phyloP scores from a whole-genome alignment of 1,139 yeast species.

The Protomyces pachydermus region DNA sequence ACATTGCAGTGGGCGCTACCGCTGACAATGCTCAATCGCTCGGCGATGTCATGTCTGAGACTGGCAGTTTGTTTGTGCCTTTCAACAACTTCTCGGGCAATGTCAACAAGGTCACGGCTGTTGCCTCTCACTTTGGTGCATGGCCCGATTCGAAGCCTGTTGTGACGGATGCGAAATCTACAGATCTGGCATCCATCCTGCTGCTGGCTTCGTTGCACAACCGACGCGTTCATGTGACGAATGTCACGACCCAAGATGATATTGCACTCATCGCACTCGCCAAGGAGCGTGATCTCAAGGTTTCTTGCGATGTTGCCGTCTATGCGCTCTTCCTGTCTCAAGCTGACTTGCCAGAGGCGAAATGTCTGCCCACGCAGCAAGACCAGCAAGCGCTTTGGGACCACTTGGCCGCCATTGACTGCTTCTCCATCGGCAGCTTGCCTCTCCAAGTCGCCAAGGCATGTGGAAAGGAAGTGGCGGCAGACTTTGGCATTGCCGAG shows the following conservation, averaged over 20 bases:
- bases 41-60: slow-evolving; percentile 58
- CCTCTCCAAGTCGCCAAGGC: slow-evolving; percentile 70
- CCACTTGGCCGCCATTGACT: slow-evolving; percentile 65
- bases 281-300: slow-evolving; percentile 71
- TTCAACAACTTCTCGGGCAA: slow-evolving; percentile 64
- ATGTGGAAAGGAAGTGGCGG: slow-evolving; percentile 53
- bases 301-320: slow-evolving; percentile 86
- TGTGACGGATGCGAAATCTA: slow-evolving; percentile 84
- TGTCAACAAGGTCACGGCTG: slow-evolving; percentile 61
- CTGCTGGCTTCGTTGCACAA: slow-evolving; percentile 83
- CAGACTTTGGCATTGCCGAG: slow-evolving; percentile 76
- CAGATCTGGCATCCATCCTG: slow-evolving; percentile 85
- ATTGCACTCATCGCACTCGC: slow-evolving; percentile 79
- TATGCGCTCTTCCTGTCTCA: slow-evolving; percentile 71
- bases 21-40: slow-evolving; percentile 61
- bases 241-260: slow-evolving; percentile 76
- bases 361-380: slow-evolving; percentile 68
- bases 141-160: slow-evolving; percentile 88
- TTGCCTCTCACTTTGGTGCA: slow-evolving; percentile 69
- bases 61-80: slow-evolving; percentile 77
- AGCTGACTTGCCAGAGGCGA: slow-evolving; percentile 64
- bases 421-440: slow-evolving; percentile 77
- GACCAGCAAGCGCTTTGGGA: slow-evolving; percentile 85
- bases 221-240: slow-evolving; percentile 83
- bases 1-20: slow-evolving; percentile 78